Evolutionary conservation across 208 protist species (phyloP).

Genomic region (Trypanosoma rangeli): DNA sequence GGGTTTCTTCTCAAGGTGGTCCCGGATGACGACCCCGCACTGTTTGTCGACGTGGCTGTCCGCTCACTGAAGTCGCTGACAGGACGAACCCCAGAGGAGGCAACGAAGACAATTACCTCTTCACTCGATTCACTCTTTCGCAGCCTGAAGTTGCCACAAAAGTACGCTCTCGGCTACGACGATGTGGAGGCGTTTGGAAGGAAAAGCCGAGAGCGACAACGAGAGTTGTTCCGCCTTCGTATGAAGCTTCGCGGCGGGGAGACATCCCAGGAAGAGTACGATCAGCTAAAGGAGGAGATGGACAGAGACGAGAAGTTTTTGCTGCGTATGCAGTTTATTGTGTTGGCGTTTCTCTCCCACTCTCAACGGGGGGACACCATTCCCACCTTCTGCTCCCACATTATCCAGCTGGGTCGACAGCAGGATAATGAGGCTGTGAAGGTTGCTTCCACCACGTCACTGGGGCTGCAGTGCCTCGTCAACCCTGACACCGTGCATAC

Average conservation of each 20-base stretch:
- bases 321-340: constrained; percentile 89
- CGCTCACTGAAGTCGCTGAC: constrained; percentile 74
- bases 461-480: constrained; percentile 85
- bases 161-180: constrained; percentile 79
- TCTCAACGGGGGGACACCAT: constrained; percentile 73
- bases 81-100: constrained; percentile 77
- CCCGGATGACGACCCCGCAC: constrained; percentile 83
- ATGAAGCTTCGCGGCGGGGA: constrained; percentile 54
- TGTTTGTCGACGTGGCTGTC: constrained; percentile 84
- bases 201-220: constrained; percentile 83
- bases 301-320: constrained; percentile 89
- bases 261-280: constrained; percentile 44
- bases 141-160: constrained; percentile 75
- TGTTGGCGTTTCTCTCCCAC: constrained; percentile 79
- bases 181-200: constrained; percentile 87
- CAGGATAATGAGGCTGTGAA: constrained; percentile 73
- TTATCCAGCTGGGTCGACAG: constrained; percentile 84
- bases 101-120: constrained; percentile 67
- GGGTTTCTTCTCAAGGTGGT: constrained; percentile 87
- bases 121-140: constrained; percentile 83
- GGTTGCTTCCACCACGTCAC: constrained; percentile 73
- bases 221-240: constrained; percentile 64
- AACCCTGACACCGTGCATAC: constrained; percentile 87
- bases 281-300: constrained; percentile 80
- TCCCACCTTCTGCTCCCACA: constrained; percentile 81